Conservation (phyloP, 176 grass and related monocot species). For the Musa troglodytarum region DNA sequence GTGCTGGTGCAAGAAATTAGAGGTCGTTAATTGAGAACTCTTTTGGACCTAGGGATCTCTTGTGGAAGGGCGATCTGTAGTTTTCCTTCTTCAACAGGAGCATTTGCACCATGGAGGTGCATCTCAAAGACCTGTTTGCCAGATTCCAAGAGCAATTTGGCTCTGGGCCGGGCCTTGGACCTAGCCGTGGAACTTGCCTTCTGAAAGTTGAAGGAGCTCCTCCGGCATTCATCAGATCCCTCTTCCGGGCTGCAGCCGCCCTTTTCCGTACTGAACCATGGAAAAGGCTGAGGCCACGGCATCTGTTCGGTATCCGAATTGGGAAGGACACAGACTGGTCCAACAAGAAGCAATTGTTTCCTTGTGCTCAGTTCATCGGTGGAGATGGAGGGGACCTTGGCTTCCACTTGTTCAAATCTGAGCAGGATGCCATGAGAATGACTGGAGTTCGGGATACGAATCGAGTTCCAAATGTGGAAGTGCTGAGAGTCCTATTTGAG, state of each 20-base stretch:
- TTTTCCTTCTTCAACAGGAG: too few species aligned
- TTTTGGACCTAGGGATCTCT: too few species aligned
- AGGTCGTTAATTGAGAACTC: background rate
- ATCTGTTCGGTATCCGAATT: conserved; percentile 16
- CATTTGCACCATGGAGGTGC: conserved; percentile 25
- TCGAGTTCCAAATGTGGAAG: conserved; percentile 26
- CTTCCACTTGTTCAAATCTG: conserved; percentile 15
- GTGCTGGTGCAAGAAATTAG: too few species aligned
- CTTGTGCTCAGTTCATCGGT: conserved; percentile 3
- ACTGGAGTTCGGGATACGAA: conserved; percentile 4
- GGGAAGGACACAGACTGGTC: conserved; percentile 14
- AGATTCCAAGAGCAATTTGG: conserved; percentile 37
- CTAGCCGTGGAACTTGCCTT: conserved; percentile 32
- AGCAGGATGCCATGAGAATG: conserved; percentile 12
- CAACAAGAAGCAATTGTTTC: conserved; percentile 14
- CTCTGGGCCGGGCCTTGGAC: conserved; percentile 24
- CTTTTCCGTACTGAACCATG: conserved; percentile 37
- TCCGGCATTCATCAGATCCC: conserved; percentile 23
- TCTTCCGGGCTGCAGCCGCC: conserved; percentile 26
- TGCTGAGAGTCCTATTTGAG: conserved; percentile 30
- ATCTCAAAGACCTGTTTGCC: conserved; percentile 28
- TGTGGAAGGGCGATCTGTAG: too few species aligned
- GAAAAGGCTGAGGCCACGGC: conserved; percentile 22
- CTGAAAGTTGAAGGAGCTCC: conserved; percentile 24
- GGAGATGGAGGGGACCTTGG: conserved; percentile 10